Evolutionary conservation across 23 red algal genomes (phyloP), one percentile per base, ranked within the genome.

Genomic region (Cyanidium caldarium): DNA sequence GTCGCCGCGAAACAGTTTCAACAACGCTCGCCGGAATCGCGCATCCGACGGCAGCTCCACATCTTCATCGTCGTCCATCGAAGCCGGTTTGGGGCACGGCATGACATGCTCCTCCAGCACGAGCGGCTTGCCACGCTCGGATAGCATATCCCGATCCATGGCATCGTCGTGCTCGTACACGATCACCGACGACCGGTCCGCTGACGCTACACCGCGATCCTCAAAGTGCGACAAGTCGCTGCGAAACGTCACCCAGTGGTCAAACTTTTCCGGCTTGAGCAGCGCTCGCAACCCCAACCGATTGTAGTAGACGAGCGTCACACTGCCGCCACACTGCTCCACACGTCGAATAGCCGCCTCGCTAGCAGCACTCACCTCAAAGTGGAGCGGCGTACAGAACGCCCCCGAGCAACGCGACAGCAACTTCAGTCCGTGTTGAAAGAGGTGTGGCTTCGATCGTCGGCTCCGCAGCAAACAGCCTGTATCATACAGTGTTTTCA

Each of bases 241-340:
- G 13, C 23, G 51, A 25, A 61, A 61, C 3, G 31, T 28, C 7
- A 25, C 21, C 51, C 51, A 61, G 13, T 61, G 51, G 51, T 61
- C 51, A 61, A 61, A 88, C 35, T 81, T 80, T 25, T 81, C 77
- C 2, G 85, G 85, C 38, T 81, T 80, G 7, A 88, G 38, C 23
- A 82, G 41, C n/a, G 57, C 69, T 3, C 77, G 56, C 7, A 88
- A 37, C 3, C 85, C 85, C 10, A 88, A 68, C 39, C 68, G 65
- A 26, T 88, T 88, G 44, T 81, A 88, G 38, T 72, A 88, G 21
- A 78, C 85, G 37, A 88, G 40, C 28, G 44, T 75, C 1, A 88
- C 34, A 25, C 68, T 70, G 5, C 85, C 85, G 21, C 85, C 85
- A 25, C 51, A 61, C 31, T 61, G n/a, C 19, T 61, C 7, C 31